Percentiles rank a stretch among this genome's conserved stretches.
These are phyloP conservation scores for Mycena capillaripes DNA, from an alignment of 768 basidiomycete species.

Conservation along the genomic window DNA sequence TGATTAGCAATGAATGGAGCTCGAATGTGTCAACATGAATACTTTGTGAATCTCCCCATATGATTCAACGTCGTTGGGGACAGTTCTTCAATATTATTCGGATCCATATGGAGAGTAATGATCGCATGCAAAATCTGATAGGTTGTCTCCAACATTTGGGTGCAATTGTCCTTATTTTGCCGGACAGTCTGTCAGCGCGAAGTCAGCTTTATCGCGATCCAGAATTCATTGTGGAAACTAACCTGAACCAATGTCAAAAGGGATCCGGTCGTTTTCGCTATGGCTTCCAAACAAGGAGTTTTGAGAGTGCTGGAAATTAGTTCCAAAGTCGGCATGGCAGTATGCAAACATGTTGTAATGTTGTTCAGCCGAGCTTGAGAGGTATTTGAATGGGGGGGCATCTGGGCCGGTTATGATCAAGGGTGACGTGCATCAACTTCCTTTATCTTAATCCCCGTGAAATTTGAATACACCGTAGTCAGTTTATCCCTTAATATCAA, in stretches of 20 bases:
- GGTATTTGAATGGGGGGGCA: neutral
- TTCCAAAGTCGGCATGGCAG: neutral
- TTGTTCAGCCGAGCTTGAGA: neutral
- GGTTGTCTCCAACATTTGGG: neutral
- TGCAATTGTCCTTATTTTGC: neutral
- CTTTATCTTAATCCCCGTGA: too few relatives aligned
- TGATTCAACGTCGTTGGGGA: neutral
- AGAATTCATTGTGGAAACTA: neutral
- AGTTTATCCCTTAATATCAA: too few relatives aligned
- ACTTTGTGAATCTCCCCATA: neutral
- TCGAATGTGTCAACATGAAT: neutral
- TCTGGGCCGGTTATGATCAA: too few relatives aligned
- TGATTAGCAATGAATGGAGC: neutral
- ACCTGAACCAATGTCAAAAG: neutral
- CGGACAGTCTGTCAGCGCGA: neutral
- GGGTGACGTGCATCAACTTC: too few relatives aligned
- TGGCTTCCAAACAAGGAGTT: neutral
- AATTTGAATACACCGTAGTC: too few relatives aligned
- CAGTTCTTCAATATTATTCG: neutral
- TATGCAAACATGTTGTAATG: neutral
- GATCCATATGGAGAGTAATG: neutral
- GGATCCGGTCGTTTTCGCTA: neutral
- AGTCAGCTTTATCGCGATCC: neutral
- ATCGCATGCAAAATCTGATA: neutral
- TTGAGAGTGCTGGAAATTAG: neutral